Percentiles rank a stretch among this genome's conserved stretches.
Evolutionary conservation across 345 rosid species (phyloP).

Genomic region (Acer campestre): DNA sequence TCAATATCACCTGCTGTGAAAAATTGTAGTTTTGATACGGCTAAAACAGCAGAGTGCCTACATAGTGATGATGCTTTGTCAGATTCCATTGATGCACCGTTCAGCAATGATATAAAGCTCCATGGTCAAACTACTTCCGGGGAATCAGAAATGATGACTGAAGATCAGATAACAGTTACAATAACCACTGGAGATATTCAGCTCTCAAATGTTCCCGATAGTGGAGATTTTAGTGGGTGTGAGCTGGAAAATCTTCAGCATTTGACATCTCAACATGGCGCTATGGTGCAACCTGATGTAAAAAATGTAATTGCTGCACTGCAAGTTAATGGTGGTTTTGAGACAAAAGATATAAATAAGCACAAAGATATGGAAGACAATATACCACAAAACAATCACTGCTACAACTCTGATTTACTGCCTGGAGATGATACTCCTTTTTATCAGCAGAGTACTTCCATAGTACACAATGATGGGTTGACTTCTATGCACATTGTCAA

Average conservation of each 20-base stretch:
- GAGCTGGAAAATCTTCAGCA: constrained; percentile 36
- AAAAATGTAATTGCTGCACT: constrained; percentile 22
- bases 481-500: constrained; percentile 13
- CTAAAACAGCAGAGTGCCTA: constrained; percentile 22
- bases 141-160: constrained; percentile 23
- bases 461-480: constrained; percentile 21
- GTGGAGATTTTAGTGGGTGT: constrained; percentile 18
- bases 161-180: constrained; percentile 23
- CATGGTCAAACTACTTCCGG: constrained; percentile 32
- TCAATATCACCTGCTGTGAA: constrained; percentile 23
- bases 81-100: constrained; percentile 14
- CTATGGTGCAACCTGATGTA: constrained; percentile 27
- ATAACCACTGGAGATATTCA: constrained; percentile 25
- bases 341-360: constrained; percentile 23
- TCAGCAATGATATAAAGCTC: constrained; percentile 29
- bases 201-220: constrained; percentile 17
- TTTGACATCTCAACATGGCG: constrained; percentile 22
- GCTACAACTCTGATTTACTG: constrained; percentile 19
- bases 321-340: constrained; percentile 34
- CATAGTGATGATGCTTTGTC: constrained; percentile 25
- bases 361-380: constrained; percentile 19
- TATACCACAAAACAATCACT: background rate
- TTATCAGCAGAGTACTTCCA: constrained; percentile 24
- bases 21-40: constrained; percentile 25
- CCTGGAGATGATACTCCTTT: constrained; percentile 12